Evolutionary conservation across 148 eudicot genomes (phyloP), one percentile per base, ranked within the genome.

Genomic region (Pharnaceum exiguum): DNA sequence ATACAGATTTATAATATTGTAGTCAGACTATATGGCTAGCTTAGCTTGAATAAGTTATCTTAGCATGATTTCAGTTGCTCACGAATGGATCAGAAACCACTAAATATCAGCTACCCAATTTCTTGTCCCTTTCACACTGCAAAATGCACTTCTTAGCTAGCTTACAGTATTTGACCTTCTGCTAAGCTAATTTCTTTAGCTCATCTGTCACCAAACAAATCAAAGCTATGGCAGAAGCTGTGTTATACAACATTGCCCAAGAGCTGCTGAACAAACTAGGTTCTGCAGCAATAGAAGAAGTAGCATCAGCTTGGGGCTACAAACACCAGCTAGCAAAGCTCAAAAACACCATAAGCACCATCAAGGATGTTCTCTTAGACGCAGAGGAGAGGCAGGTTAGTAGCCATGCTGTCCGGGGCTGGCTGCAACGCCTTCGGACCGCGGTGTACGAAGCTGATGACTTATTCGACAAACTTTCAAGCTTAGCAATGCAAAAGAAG

Each of bases 391-490:
- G 26, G 36, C 62, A 65, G 16, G 13, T 49, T 23, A 26, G 42
- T 29, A 65, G 54, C 39, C 46, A 28, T 10, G 45, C 48, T 8
- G 22, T 56, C 12, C 70, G 37, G 17, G 38, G 39, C 27, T 65
- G 69, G 61, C 54, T 65, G 1, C 28, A 55, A 3, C 18, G 59
- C 55, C 55, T 65, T 19, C 31, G 60, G 24, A 49, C 7, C 11
- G 70, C 21, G 28, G 55, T 65, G 16, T 25, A 56, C 10, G 39
- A 38, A 25, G 70, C 62, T 33, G 70, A 65, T 65, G 69, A 65
- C 28, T 30, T 55, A 29, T 37, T 65, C 38, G 69, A 65, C 12
- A 62, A 46, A 44, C 33, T 58, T 24, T 25, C 45, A n/a, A 58
- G 63, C 29, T 8, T 48, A 10, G 29, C 25, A 26, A 12, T 43